phyloP scores from a whole-genome alignment of 129 eudicot genomes.

The Centella asiatica region DNA sequence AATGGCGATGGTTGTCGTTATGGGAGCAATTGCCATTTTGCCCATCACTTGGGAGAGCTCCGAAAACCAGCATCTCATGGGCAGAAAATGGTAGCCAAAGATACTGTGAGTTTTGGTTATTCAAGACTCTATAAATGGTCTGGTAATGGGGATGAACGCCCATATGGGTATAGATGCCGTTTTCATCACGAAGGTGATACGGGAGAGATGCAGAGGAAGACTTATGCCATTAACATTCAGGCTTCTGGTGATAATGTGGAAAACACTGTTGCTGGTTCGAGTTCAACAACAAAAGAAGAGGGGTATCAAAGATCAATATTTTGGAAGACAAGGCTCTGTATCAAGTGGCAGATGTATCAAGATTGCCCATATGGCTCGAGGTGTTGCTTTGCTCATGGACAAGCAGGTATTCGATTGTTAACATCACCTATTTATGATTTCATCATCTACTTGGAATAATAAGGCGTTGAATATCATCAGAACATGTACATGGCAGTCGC shows the following conservation, averaged over 20 bases:
- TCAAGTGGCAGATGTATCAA: slow-evolving; percentile 34
- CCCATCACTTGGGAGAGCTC: slow-evolving; percentile 28
- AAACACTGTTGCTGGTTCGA: neutral
- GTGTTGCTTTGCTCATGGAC: slow-evolving; percentile 61
- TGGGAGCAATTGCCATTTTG: slow-evolving; percentile 42
- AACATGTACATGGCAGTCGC: neutral
- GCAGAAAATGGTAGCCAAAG: neutral
- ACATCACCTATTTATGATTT: neutral
- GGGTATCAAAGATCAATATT: slow-evolving; percentile 11
- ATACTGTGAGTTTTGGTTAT: neutral
- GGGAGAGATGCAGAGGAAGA: slow-evolving; percentile 6
- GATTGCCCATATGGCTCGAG: slow-evolving; percentile 38
- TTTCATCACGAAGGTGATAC: slow-evolving; percentile 21
- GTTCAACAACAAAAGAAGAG: slow-evolving; percentile 7
- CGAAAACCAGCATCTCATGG: neutral
- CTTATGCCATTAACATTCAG: slow-evolving; percentile 16
- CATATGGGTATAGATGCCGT: slow-evolving; percentile 35
- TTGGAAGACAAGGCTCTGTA: slow-evolving; percentile 52
- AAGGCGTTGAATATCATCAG: too few species aligned
- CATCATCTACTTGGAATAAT: neutral
- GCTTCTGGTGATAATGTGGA: neutral
- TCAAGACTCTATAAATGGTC: slow-evolving; percentile 11
- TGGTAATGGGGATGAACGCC: slow-evolving; percentile 24
- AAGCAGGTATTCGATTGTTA: slow-evolving; percentile 33
- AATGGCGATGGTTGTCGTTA: slow-evolving; percentile 37